Conservation (phyloP, 2,329 filamentous ascomycete species). For the Arthrobotrys iridis region DNA sequence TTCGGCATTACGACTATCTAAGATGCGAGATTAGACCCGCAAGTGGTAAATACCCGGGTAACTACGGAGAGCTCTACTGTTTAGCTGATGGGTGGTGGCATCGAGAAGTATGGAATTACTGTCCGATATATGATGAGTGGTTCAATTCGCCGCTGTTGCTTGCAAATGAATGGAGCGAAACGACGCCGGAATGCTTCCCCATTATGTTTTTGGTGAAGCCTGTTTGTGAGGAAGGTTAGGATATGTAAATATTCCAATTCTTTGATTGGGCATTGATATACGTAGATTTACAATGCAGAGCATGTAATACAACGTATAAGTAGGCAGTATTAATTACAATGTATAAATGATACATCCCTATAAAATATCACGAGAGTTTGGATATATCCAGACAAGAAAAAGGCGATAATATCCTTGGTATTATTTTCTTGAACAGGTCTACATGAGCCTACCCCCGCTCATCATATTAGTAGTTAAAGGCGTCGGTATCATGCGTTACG, state of each 20-base stretch:
- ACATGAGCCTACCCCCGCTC: no score
- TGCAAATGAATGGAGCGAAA: not conserved
- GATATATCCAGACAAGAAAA: no score
- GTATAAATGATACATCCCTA: no score
- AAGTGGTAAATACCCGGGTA: constrained; percentile 30
- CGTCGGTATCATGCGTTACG: constrained; percentile 5
- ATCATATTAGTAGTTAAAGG: no score
- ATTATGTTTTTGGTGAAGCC: constrained; percentile 37
- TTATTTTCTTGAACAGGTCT: no score
- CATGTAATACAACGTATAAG: no score
- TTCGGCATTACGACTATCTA: not conserved
- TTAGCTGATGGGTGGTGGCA: not conserved
- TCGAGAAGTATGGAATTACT: constrained; percentile 24
- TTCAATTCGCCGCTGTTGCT: constrained; percentile 37
- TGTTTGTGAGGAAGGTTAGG: constrained; percentile 11
- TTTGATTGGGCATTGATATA: no score
- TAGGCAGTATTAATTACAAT: no score
- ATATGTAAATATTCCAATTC: no score
- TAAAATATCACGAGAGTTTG: no score
- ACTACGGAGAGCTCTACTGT: constrained; percentile 37
- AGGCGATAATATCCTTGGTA: no score
- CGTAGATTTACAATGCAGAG: no score
- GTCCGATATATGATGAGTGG: constrained; percentile 24
- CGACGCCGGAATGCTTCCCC: not conserved
- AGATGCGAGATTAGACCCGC: constrained; percentile 14